phyloP scores from a whole-genome alignment of 805 yeast species.

The Saccharomycopsis babjevae region DNA sequence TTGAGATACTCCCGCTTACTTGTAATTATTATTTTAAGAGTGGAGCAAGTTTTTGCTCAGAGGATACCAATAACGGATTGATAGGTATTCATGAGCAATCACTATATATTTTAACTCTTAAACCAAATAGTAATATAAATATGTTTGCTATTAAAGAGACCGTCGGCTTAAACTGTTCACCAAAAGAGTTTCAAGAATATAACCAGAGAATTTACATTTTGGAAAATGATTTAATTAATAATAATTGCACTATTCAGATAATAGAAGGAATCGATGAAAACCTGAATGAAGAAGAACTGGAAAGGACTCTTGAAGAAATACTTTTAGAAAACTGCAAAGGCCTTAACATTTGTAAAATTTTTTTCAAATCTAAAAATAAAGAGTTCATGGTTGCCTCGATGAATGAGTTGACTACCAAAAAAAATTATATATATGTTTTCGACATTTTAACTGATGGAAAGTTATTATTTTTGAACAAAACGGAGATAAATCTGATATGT shows the following conservation, averaged over 20 bases:
- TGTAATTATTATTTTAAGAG: constrained; percentile 24
- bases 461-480: constrained; percentile 47
- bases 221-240: background rate
- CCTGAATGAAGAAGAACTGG: background rate
- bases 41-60: constrained; percentile 50
- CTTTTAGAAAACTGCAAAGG: constrained; percentile 22
- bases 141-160: background rate
- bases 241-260: background rate
- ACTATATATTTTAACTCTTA: constrained; percentile 47
- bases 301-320: constrained; percentile 28
- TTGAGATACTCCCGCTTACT: constrained; percentile 12
- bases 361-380: constrained; percentile 23
- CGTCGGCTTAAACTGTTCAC: constrained; percentile 39
- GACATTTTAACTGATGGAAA: constrained; percentile 20
- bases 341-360: constrained; percentile 25
- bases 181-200: constrained; percentile 30
- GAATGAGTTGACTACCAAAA: background rate
- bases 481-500: constrained; percentile 41
- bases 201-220: constrained; percentile 18
- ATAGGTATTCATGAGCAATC: constrained; percentile 48
- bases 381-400: constrained; percentile 39
- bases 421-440: constrained; percentile 27
- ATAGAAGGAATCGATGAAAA: background rate
- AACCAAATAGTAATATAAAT: constrained; percentile 21
- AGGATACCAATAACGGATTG: constrained; percentile 51